These are phyloP conservation scores for Ceratobasidium sp. DNA, from an alignment of 1,284 basidiomycete genomes.

Conservation along the genomic window DNA sequence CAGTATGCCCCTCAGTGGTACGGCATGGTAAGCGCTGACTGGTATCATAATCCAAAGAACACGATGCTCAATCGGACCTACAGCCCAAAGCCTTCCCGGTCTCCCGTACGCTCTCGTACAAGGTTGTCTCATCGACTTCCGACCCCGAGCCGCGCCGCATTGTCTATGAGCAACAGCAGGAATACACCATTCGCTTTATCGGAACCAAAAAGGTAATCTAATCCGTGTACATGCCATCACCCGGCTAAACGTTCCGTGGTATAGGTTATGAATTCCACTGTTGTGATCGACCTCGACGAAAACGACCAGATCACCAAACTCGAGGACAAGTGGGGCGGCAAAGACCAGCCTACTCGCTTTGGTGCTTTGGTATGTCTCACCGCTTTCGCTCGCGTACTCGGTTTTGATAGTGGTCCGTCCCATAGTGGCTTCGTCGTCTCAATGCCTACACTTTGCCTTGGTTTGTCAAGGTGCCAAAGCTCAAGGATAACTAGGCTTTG, in stretches of 20 bases:
- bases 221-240: neutral
- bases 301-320: conserved; percentile 64
- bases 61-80: conserved; percentile 4
- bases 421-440: conserved; percentile 54
- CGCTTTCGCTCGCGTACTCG: neutral
- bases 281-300: conserved; percentile 68
- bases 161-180: conserved; percentile 65
- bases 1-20: conserved; percentile 69
- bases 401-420: neutral
- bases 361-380: conserved; percentile 49
- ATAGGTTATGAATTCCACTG: conserved; percentile 61
- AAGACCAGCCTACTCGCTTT: conserved; percentile 58
- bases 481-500: conserved; percentile 1
- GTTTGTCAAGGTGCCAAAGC: conserved; percentile 43
- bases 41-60: neutral
- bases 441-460: conserved; percentile 58
- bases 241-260: conserved; percentile 45
- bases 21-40: conserved; percentile 57
- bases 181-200: conserved; percentile 62
- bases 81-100: conserved; percentile 64
- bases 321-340: conserved; percentile 68
- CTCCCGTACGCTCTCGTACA: conserved; percentile 58
- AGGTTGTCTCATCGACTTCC: conserved; percentile 63
- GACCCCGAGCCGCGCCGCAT: conserved; percentile 63
- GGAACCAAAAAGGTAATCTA: conserved; percentile 59